Evolutionary conservation across 495 filamentous ascomycete genomes (phyloP).

Genomic region (Penicillium paxilli): DNA sequence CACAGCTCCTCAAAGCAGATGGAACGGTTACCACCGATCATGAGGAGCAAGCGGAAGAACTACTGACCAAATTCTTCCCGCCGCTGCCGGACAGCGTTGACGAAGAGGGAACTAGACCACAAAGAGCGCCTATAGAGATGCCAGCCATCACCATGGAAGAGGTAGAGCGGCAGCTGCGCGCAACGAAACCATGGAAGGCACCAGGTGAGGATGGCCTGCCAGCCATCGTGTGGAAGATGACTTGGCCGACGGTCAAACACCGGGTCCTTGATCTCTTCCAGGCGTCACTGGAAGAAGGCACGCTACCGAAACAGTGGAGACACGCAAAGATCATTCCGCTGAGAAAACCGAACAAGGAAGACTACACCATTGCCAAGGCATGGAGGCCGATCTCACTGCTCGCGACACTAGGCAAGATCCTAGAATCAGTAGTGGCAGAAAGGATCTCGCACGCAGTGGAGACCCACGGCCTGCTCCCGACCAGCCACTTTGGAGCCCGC

Average conservation of each 20-base stretch:
- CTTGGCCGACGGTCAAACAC: constrained; percentile 29
- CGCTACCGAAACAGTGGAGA: constrained; percentile 12
- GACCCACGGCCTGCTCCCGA: constrained; percentile 12
- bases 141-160: constrained; percentile 21
- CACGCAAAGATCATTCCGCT: constrained; percentile 21
- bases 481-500: constrained; percentile 6
- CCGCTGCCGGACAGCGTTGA: constrained; percentile 19
- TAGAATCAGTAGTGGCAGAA: constrained; percentile 28
- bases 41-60: constrained; percentile 20
- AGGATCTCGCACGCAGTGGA: constrained; percentile 27
- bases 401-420: constrained; percentile 27
- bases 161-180: constrained; percentile 16
- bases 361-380: constrained; percentile 22
- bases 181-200: constrained; percentile 22
- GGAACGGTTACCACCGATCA: constrained; percentile 17
- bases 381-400: constrained; percentile 32
- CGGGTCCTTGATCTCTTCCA: constrained; percentile 19
- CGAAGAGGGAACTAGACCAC: constrained; percentile 17
- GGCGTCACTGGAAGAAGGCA: constrained; percentile 13
- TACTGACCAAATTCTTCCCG: constrained; percentile 29
- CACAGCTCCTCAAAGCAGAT: constrained; percentile 14
- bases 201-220: constrained; percentile 24
- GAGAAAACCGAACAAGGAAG: constrained; percentile 22
- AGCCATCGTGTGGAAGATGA: constrained; percentile 27
- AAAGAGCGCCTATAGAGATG: constrained; percentile 21